Percentiles rank a stretch among this genome's conserved stretches.
phyloP scores from a whole-genome alignment of 2,329 filamentous ascomycete genomes.

The Pezizomycotina sp. region DNA sequence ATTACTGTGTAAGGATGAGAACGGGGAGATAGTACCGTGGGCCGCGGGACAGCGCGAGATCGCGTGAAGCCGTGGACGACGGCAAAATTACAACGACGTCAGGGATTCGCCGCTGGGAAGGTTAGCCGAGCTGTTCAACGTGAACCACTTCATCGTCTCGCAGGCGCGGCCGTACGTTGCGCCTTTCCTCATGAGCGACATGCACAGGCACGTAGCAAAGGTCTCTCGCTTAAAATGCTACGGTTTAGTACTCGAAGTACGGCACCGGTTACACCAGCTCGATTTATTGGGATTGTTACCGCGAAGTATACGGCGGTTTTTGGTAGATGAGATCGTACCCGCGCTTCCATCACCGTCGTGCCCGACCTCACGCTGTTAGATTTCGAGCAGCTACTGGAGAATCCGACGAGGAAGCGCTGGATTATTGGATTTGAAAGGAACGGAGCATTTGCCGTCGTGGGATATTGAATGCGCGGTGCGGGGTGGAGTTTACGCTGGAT shows the following conservation, averaged over 20 bases:
- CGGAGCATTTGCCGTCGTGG: conserved; percentile 73
- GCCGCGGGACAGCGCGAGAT: conserved; percentile 46
- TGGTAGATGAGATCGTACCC: conserved; percentile 69
- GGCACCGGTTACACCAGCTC: conserved; percentile 65
- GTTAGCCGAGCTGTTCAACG: conserved; percentile 71
- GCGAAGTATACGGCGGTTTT: conserved; percentile 50
- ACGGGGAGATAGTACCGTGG: conserved; percentile 59
- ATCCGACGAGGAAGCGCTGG: conserved; percentile 62
- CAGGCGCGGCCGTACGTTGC: conserved; percentile 81
- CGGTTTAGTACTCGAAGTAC: conserved; percentile 51
- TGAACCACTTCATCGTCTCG: conserved; percentile 88
- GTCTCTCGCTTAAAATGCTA: conserved; percentile 36
- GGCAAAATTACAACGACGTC: conserved; percentile 12
- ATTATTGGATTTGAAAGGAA: conserved; percentile 75
- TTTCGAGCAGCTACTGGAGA: conserved; percentile 65
- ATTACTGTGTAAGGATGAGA: conserved; percentile 62
- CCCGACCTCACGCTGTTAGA: conserved; percentile 59
- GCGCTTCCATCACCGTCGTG: conserved; percentile 66
- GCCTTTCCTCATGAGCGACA: conserved; percentile 65
- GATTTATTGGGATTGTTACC: conserved; percentile 62
- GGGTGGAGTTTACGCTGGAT: conserved; percentile 76
- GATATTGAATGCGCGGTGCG: conserved; percentile 67
- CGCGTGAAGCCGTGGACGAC: conserved; percentile 52
- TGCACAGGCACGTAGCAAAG: conserved; percentile 48
- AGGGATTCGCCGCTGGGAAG: conserved; percentile 47